These are phyloP conservation scores for Colletotrichum trifolii DNA, from an alignment of 2,329 filamentous ascomycete genomes.

Conservation along the genomic window DNA sequence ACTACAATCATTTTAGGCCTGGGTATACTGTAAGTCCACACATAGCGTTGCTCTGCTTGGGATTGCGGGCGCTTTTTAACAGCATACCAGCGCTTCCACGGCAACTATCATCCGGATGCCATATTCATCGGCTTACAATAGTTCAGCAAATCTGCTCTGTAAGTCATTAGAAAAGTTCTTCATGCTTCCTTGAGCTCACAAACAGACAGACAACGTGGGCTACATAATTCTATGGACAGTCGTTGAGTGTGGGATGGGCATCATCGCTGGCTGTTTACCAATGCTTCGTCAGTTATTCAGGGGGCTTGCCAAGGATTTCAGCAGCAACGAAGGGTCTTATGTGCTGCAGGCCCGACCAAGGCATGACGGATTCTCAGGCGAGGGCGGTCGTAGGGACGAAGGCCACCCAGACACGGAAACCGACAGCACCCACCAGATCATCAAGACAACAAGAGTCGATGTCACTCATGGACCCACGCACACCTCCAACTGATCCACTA, in stretches of 20 bases:
- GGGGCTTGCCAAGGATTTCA: slow-evolving; percentile 2
- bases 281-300: slow-evolving; percentile 40
- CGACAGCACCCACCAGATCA: not conserved
- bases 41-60: too few relatives aligned
- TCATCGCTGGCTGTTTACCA: slow-evolving; percentile 41
- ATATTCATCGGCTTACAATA: not conserved
- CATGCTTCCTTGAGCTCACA: not conserved
- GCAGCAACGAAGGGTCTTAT: not conserved
- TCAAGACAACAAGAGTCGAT: not conserved
- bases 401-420: not conserved
- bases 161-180: not conserved
- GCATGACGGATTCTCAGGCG: not conserved
- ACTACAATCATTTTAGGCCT: slow-evolving; percentile 39
- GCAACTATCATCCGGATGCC: slow-evolving; percentile 9
- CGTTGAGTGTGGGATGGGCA: slow-evolving; percentile 41
- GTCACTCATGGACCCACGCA: not conserved
- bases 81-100: slow-evolving; percentile 4
- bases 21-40: slow-evolving; percentile 37
- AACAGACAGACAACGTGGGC: slow-evolving; percentile 9
- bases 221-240: slow-evolving; percentile 41
- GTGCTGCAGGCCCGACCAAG: not conserved
- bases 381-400: not conserved
- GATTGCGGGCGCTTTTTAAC: not conserved
- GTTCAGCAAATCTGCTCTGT: slow-evolving; percentile 12
- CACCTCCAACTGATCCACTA: not conserved